Conservation (phyloP, 2,329 filamentous ascomycete genomes). For the Blumeria graminis region DNA sequence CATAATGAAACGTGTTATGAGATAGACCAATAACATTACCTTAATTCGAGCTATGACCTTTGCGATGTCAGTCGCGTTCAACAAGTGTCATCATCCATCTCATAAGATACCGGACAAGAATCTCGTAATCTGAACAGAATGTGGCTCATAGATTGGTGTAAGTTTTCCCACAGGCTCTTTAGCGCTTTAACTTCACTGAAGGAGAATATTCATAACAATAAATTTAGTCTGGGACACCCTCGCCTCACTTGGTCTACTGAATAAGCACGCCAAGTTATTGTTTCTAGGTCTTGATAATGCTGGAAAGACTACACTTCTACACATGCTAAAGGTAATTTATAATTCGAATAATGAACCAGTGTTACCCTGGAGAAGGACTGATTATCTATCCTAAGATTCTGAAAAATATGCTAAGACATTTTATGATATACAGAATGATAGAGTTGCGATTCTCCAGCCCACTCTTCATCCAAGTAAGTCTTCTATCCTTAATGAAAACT, state of each 20-base stretch:
- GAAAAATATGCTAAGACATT: not conserved
- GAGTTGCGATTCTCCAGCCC: conserved; percentile 72
- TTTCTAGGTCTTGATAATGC: conserved; percentile 89
- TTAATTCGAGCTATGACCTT: no score
- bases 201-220: conserved; percentile 12
- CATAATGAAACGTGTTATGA: no score
- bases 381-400: not conserved
- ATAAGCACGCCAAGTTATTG: conserved; percentile 89
- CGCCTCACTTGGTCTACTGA: conserved; percentile 64
- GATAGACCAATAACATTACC: no score
- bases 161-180: conserved; percentile 15
- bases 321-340: conserved; percentile 69
- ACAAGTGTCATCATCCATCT: no score
- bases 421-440: conserved; percentile 43
- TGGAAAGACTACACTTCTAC: conserved; percentile 78
- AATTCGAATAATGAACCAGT: not conserved
- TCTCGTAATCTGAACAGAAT: conserved; percentile 24
- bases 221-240: conserved; percentile 64
- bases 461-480: conserved; percentile 53
- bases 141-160: conserved; percentile 97
- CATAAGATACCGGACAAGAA: not conserved
- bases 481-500: not conserved
- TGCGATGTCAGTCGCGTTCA: no score
- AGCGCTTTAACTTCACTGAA: not conserved
- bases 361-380: not conserved